Percentiles rank a stretch among this genome's conserved stretches.
phyloP scores from a whole-genome alignment of 345 rosid genomes.

The Crucihimalaya himalaica region DNA sequence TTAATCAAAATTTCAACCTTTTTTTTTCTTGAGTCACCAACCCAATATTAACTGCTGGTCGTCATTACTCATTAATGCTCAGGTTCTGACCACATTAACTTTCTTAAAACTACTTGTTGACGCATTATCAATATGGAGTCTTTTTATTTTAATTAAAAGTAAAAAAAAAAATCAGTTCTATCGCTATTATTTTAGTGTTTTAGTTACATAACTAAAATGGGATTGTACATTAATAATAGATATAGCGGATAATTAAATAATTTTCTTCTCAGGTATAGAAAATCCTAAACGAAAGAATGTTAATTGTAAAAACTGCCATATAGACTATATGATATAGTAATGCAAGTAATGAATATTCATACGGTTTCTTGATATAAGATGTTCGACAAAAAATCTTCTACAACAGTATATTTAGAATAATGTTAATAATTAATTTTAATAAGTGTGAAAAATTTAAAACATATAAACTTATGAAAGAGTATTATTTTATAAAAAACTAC shows the following conservation, averaged over 20 bases:
- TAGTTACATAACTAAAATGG: no score
- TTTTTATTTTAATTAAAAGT: no score
- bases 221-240: no score
- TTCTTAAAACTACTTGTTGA: not conserved
- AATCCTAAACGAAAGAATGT: no score
- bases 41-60: constrained; percentile 25
- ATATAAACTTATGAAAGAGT: not conserved
- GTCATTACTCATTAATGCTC: constrained; percentile 5
- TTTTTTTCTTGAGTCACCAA: constrained; percentile 28
- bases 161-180: no score
- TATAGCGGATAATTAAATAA: no score
- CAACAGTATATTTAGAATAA: not conserved
- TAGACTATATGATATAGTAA: no score
- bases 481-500: not conserved
- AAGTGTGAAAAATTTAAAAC: not conserved
- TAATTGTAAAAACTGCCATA: no score
- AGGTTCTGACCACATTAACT: constrained; percentile 7
- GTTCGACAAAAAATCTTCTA: not conserved
- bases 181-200: no score
- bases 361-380: not conserved
- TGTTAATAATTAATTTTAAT: not conserved
- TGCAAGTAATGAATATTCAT: not conserved
- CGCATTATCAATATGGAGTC: not conserved
- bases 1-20: not conserved
- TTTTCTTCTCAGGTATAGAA: no score